Conservation (phyloP, 78 protist species). For the Dictyostelium brefeldianum region DNA sequence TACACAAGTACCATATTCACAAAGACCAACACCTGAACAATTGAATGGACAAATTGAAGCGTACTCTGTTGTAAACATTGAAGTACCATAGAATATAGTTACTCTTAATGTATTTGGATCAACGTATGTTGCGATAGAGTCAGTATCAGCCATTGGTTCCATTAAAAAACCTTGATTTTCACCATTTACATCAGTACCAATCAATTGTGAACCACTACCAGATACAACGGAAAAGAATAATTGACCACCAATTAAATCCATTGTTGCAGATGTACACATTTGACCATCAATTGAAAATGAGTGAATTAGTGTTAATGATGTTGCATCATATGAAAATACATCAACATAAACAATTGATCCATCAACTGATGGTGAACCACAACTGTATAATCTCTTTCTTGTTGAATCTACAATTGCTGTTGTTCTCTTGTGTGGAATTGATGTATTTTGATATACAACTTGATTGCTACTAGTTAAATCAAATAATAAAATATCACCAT, state of each 20-base stretch:
- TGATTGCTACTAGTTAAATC: background rate
- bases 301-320: background rate
- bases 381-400: background rate
- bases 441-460: background rate
- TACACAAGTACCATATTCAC: constrained; percentile 25
- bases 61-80: background rate
- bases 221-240: constrained; percentile 14
- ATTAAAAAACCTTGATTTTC: too few relatives aligned
- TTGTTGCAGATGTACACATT: background rate
- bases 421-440: background rate
- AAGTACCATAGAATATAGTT: background rate
- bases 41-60: constrained; percentile 22
- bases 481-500: background rate
- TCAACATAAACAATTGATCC: background rate
- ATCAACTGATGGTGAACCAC: background rate
- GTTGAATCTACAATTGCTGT: constrained; percentile 7
- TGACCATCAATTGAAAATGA: background rate
- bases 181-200: constrained; percentile 20
- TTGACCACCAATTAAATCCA: constrained; percentile 33
- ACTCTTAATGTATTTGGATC: background rate
- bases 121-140: background rate
- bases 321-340: background rate
- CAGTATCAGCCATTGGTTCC: background rate
- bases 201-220: background rate
- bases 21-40: constrained; percentile 41